Evolutionary conservation across 2,329 filamentous ascomycete species (phyloP), one percentile per base, ranked within the genome.

Genomic region (Pestalotiopsis sp.): DNA sequence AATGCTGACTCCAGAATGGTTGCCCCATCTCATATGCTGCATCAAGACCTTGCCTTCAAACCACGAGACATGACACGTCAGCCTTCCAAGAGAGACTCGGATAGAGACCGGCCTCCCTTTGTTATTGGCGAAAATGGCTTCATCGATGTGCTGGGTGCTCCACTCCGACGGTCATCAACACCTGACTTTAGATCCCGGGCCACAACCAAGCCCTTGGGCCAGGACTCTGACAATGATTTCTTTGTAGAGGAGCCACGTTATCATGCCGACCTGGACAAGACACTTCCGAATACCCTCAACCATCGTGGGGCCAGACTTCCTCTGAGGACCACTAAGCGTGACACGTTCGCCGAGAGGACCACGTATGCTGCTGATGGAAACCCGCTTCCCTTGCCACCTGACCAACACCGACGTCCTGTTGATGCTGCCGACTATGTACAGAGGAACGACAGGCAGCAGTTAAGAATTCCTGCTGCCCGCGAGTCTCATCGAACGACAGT

Each of bases 131-230:
- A 71, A 2, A 74, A 75, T 69, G 77, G 77, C 12, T 68, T 77
- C 25, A 77, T 79, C 69, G 73, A 77, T 66, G 68, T 74, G 39
- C 65, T 73, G 27, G 69, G 57, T 61, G 72, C 70, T 38, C 70
- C 73, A 27, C 74, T 75, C 56, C 76, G 74, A 70, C 77, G 76
- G 66, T 73, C 75, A 62, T 78, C 76, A 36, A 77, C 76, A 13
- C 76, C 75, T n/a, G 76, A 77, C 66, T 71, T 73, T 69, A 76
- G 75, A 64, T 11, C 41, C 17, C 23, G 58, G 59, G 23, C 14
- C 49, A 23, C 20, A 11, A 36, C 45, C 20, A 68, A 67, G 45
- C 45, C 45, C 4, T n/a, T 57, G 38, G n/a, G 56, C 41, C 68
- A 59, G 25, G 64, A 67, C 27, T 57, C 61, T 64, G 68, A 67